These are phyloP conservation scores for Fusarium nurragi DNA, from an alignment of 2,329 filamentous ascomycete species.

Conservation along the genomic window DNA sequence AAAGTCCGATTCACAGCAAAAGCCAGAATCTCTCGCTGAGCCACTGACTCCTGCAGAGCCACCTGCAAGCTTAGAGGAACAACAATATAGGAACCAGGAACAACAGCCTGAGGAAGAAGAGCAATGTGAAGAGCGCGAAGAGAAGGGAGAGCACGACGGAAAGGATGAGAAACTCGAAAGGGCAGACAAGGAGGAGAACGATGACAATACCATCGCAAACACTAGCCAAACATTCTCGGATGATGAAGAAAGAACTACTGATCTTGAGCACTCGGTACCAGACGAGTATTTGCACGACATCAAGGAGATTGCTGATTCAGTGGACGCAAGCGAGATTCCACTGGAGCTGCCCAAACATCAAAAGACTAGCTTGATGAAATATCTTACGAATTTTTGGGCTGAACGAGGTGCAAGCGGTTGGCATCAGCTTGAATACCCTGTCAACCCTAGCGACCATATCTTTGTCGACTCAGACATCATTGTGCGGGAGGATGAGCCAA, in stretches of 20 bases:
- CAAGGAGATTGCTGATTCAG: constrained; percentile 69
- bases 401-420: constrained; percentile 96
- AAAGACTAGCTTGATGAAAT: constrained; percentile 91
- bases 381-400: constrained; percentile 97
- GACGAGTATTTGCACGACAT: constrained; percentile 74
- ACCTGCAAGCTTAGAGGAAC: constrained; percentile 37
- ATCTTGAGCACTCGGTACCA: constrained; percentile 73
- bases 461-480: constrained; percentile 98
- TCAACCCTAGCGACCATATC: constrained; percentile 88
- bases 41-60: constrained; percentile 41
- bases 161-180: constrained; percentile 42
- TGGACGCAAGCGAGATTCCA: constrained; percentile 69
- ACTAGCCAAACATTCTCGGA: constrained; percentile 69
- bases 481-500: constrained; percentile 95
- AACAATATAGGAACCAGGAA: constrained; percentile 36
- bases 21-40: constrained; percentile 31
- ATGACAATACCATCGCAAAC: constrained; percentile 44
- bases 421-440: constrained; percentile 90
- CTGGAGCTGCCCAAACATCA: constrained; percentile 90
- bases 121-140: constrained; percentile 37
- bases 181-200: constrained; percentile 43
- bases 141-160: constrained; percentile 29
- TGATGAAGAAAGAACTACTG: constrained; percentile 74
- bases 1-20: constrained; percentile 43
- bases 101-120: constrained; percentile 45